Base-by-base conservation (phyloP, 108 stramenopile species). In the Seminavis robusta region DNA sequence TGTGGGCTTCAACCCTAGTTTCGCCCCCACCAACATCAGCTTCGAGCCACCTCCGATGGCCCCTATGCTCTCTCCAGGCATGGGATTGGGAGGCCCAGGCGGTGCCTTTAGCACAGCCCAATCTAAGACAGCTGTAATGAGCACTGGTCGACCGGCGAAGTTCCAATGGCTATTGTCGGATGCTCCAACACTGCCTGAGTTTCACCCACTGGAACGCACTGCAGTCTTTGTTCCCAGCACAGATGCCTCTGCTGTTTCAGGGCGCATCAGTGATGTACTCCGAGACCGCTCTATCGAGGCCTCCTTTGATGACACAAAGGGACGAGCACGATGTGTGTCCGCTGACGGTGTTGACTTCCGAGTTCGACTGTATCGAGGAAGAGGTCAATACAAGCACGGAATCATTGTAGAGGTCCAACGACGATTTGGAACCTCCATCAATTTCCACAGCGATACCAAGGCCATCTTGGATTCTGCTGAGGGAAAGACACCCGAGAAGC, bases 391-490 rank as follows among this genome's bases (percentile, higher is more conserved):
- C 52, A 48, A 45, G 15, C 65, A 81, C 48, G 80, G 80, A 2
- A 76, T 83, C 47, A 81, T 84, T 29, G 86, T 81, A 29, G 86
- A 88, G 68, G 82, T 88, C 21, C 86, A 88, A 37, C 77, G 86
- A n/a, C 42, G 77, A 20, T 70, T 71, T 41, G 86, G 86, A 16
- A 56, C 53, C 23, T 61, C 72, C 11, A 25, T 74, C 11, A 56
- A 52, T 37, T 88, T 78, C 54, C 51, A 71, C 42, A 17, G 26
- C 7, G 80, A 84, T 33, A 76, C 72, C 0, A 42, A 68, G 40
- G 81, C 86, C 11, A 88, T 88, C 54, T 71, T 88, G 8, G 72
- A 79, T 59, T 67, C 80, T 21, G 80, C 82, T 23, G 56, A 74
- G 63, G 81, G 79, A 7, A 71, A 68, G 39, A 31, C 21, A 2